These are phyloP conservation scores for Coprinopsis sp. DNA, from an alignment of 768 basidiomycete genomes.

Conservation along the genomic window DNA sequence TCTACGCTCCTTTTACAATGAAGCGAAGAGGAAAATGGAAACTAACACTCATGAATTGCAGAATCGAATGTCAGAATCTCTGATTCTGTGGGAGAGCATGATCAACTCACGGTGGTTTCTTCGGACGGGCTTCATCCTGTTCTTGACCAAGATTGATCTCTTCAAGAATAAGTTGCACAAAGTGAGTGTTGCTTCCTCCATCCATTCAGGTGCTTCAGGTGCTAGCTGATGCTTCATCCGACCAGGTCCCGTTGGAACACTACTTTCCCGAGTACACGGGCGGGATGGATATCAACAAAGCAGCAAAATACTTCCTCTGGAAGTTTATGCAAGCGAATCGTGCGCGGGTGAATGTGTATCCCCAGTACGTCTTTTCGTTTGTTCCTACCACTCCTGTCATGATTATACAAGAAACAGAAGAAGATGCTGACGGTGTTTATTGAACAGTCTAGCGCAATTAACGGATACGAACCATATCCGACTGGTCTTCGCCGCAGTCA, in stretches of 20 bases:
- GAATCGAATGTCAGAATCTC: slow-evolving; percentile 92
- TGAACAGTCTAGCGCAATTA: slow-evolving; percentile 70
- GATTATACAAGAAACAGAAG: too few species aligned
- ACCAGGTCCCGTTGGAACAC: slow-evolving; percentile 62
- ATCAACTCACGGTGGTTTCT: slow-evolving; percentile 94
- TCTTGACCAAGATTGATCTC: slow-evolving; percentile 92
- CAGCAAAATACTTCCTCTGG: slow-evolving; percentile 93
- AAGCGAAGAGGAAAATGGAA: too few species aligned
- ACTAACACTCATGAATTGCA: slow-evolving; percentile 24
- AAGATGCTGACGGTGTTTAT: neutral
- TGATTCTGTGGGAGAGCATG: slow-evolving; percentile 87
- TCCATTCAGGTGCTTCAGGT: neutral
- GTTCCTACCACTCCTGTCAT: neutral
- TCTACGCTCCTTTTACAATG: neutral
- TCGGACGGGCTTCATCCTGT: slow-evolving; percentile 85
- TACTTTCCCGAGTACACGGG: slow-evolving; percentile 90
- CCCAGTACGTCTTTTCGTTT: slow-evolving; percentile 39
- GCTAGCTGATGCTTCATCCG: neutral
- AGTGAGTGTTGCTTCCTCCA: slow-evolving; percentile 27
- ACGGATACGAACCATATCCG: slow-evolving; percentile 83
- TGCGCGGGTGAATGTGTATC: slow-evolving; percentile 74
- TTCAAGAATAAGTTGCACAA: slow-evolving; percentile 84
- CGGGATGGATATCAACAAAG: slow-evolving; percentile 87
- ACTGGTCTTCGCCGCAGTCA: slow-evolving; percentile 84
- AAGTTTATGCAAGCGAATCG: slow-evolving; percentile 90